A percentile compares a stretch with the other conserved stretches of the same genome.
phyloP scores from a whole-genome alignment of 1,139 yeast species.

The Debaryomyces sp. region DNA sequence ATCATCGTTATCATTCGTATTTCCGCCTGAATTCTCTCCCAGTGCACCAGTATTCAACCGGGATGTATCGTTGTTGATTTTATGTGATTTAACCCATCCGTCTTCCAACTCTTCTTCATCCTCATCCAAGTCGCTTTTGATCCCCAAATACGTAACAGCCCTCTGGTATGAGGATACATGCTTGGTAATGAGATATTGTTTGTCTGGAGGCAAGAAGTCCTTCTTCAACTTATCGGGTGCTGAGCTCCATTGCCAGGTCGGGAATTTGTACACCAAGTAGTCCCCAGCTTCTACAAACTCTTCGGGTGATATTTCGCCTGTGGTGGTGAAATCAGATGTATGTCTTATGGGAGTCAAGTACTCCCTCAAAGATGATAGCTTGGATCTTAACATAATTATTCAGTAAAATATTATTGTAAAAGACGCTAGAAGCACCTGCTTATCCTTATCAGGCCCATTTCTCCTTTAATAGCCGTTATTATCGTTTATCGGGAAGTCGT shows the following conservation, averaged over 20 bases:
- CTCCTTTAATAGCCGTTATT: neutral
- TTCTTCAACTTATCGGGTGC: conserved; percentile 64
- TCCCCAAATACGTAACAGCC: conserved; percentile 60
- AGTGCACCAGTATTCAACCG: conserved; percentile 11
- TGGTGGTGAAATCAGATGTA: conserved; percentile 74
- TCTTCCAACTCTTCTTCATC: conserved; percentile 47
- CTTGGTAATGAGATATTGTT: conserved; percentile 82
- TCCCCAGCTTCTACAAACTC: conserved; percentile 95
- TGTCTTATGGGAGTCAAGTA: conserved; percentile 89
- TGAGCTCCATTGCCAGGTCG: conserved; percentile 94
- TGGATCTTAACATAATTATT: conserved; percentile 59
- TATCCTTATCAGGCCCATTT: neutral
- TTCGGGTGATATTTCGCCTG: conserved; percentile 94
- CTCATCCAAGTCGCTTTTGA: conserved; percentile 34
- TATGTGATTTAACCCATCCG: conserved; percentile 56
- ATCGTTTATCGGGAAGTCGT: neutral
- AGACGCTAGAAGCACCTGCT: neutral
- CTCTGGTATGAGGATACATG: conserved; percentile 87
- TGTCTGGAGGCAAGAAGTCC: conserved; percentile 80
- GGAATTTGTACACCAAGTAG: conserved; percentile 84
- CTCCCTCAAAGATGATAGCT: conserved; percentile 83
- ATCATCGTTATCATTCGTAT: neutral
- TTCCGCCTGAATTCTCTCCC: conserved; percentile 10
- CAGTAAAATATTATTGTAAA: neutral
- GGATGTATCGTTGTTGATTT: neutral